Evolutionary conservation across 495 filamentous ascomycete genomes (phyloP), one percentile per base, ranked within the genome.

Genomic region (Achaetomiella virescens): DNA sequence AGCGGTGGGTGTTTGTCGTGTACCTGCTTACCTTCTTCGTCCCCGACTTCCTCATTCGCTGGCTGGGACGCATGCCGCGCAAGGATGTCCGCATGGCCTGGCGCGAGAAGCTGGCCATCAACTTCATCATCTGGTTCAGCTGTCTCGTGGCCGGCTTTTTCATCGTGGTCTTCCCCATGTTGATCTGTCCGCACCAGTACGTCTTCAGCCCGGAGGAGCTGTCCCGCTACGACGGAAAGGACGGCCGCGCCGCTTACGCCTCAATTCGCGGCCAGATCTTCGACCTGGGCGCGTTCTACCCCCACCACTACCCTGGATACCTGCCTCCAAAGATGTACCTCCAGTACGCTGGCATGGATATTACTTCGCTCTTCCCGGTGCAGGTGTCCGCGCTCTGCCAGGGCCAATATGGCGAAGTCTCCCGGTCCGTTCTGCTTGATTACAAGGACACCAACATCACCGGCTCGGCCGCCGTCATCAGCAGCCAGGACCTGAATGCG

Each of bases 21-120:
- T 96, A 84, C 61, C 46, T 89, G 18, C 72, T 98, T 48, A 97
- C 93, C 2, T 98, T 82, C 70, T 91, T 78, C 60, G 76, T 97
- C 40, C 93, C 93, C 18, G 89, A 96, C 68, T 88, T 97, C 62
- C 62, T 85, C 42, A 89, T 97, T 70, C 79, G 83, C 45, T 78
- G 77, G 65, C 53, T 95, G 52, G 91, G 91, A 15, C 81, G 89
- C 15, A 97, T 96, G 86, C 83, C 85, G 61, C 86, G 93, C 44
- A 92, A 92, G 68, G 93, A 98, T 65, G 82, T 98, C n/a, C 87
- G 90, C 42, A 78, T 85, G 59, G 93, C 93, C 3, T 98, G 93
- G 93, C 81, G 93, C 57, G 93, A 98, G 68, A 98, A 98, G 78
- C 71, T 97, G 53, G 93, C 93, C 33, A 99, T 99, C 79, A 99